These are phyloP conservation scores for Solanum sejunctum DNA, from an alignment of 257 asterid species.

Conservation along the genomic window DNA sequence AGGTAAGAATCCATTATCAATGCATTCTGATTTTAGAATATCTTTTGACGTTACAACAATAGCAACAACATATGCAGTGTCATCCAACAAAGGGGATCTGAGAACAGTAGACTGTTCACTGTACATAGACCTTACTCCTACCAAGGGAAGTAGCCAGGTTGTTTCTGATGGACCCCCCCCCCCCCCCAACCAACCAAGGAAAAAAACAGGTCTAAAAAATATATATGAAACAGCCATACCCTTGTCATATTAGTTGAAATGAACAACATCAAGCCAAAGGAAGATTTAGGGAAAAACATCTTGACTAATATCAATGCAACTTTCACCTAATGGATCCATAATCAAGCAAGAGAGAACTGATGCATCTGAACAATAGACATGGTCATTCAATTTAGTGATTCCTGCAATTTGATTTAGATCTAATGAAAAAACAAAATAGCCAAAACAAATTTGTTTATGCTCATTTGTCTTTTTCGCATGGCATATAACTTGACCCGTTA, in stretches of 20 bases:
- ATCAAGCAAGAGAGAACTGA: neutral
- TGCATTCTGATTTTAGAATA: neutral
- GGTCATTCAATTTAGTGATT: neutral
- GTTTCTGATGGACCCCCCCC: neutral
- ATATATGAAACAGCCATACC: neutral
- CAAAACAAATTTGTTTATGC: neutral
- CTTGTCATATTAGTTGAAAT: neutral
- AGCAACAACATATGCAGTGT: neutral
- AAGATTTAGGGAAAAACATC: neutral
- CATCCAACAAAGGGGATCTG: neutral
- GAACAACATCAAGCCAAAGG: neutral
- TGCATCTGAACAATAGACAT: neutral
- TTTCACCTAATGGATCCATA: neutral
- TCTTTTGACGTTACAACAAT: neutral
- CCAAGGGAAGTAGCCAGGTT: neutral
- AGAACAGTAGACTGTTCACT: neutral
- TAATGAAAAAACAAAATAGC: neutral
- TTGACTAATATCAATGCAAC: neutral
- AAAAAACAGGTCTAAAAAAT: neutral
- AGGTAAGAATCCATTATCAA: neutral
- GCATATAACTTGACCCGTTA: neutral
- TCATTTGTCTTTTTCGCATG: neutral
- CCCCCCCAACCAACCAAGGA: neutral
- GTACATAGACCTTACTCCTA: neutral
- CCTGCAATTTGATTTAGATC: neutral